Evolutionary conservation across 78 protist genomes (phyloP).

Genomic region (Monocercomonoides exilis): DNA sequence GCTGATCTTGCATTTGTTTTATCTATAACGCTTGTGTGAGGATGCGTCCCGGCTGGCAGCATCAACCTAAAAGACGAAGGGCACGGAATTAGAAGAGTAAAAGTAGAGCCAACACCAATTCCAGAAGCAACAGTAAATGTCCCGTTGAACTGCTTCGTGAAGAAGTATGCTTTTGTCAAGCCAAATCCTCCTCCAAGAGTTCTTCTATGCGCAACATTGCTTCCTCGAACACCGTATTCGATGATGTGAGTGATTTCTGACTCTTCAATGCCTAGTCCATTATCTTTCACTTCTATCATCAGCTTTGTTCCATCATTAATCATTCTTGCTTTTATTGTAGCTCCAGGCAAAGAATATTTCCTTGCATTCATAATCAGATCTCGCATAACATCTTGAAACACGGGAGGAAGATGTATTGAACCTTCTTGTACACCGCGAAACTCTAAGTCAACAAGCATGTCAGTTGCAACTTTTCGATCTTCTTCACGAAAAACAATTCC

Average conservation of each 20-base stretch:
- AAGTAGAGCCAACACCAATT: neutral
- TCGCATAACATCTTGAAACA: neutral
- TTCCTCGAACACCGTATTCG: neutral
- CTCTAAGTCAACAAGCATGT: neutral
- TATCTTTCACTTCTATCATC: neutral
- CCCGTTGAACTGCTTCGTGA: neutral
- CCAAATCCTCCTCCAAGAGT: constrained; percentile 9
- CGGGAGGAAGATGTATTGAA: neutral
- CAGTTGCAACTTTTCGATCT: neutral
- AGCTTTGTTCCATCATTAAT: neutral
- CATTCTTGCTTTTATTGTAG: neutral
- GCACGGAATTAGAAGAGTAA: neutral
- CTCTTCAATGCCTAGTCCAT: neutral
- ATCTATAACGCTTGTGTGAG: too few species aligned
- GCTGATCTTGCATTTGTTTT: neutral
- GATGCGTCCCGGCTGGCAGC: constrained; percentile 4
- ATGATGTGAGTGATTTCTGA: neutral
- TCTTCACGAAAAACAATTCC: neutral
- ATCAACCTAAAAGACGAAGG: neutral
- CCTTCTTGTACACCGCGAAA: neutral
- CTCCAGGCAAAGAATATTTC: neutral
- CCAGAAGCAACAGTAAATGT: neutral
- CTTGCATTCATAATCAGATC: constrained; percentile 12
- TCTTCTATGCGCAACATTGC: neutral
- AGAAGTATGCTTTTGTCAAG: constrained; percentile 12